Conservation (phyloP, 306 rosid genomes). For the Carpinus viminea region DNA sequence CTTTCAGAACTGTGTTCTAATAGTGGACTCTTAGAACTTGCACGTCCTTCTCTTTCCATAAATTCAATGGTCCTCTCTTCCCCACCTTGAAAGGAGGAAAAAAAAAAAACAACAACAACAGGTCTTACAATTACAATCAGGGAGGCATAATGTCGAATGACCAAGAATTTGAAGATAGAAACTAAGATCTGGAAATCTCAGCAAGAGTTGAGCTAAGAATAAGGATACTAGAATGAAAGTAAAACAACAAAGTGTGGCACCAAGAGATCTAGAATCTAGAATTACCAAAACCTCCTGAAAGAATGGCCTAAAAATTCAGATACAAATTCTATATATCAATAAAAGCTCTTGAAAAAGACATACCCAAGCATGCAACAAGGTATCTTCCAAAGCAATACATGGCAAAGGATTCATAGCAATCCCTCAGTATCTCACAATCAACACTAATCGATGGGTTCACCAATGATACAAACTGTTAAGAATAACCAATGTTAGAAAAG, state of each 20-base stretch:
- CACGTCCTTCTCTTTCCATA: conserved; percentile 88
- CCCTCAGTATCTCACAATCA: conserved; percentile 85
- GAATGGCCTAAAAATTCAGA: not conserved
- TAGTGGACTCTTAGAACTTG: conserved; percentile 64
- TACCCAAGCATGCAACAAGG: conserved; percentile 92
- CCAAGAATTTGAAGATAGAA: not conserved
- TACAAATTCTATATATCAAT: not conserved
- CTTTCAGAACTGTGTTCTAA: conserved; percentile 52
- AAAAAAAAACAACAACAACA: not conserved
- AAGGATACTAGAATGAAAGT: not conserved
- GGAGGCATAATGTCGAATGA: not conserved
- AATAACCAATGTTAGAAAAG: conserved; percentile 29
- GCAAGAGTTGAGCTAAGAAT: not conserved
- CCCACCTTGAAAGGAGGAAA: conserved; percentile 57
- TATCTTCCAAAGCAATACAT: conserved; percentile 99
- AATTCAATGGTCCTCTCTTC: conserved; percentile 89
- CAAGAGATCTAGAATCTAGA: not conserved
- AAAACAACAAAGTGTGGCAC: not conserved
- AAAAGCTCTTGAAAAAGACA: conserved; percentile 23
- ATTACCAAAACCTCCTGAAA: not conserved
- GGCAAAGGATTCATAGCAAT: conserved; percentile 97
- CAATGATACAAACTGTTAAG: conserved; percentile 70
- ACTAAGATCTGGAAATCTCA: not conserved
- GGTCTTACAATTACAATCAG: not conserved
- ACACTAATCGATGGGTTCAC: conserved; percentile 79